phyloP scores from a whole-genome alignment of 352 stramenopile species.

The Pythium utonaiense region DNA sequence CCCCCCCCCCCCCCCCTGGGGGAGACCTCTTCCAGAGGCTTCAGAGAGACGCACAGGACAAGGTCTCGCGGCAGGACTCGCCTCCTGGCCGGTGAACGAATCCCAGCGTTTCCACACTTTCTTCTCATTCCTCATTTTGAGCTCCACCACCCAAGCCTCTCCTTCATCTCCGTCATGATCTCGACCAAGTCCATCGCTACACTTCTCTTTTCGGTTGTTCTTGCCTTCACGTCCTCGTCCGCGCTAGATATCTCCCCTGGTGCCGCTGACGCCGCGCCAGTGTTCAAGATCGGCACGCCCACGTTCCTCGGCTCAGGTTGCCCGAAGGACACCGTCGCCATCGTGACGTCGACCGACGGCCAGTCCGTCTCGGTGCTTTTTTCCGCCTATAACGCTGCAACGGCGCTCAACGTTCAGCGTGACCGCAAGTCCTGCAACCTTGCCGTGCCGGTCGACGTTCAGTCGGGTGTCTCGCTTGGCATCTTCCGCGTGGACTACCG shows the following conservation, averaged over 20 bases:
- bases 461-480: slow-evolving; percentile 22
- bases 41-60: no score
- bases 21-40: no score
- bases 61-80: no score
- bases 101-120: no score
- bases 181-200: background rate
- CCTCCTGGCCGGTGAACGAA: no score
- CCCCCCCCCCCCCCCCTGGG: no score
- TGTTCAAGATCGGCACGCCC: slow-evolving; percentile 24
- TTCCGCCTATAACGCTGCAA: slow-evolving; percentile 29
- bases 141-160: background rate
- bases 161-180: background rate
- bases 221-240: background rate
- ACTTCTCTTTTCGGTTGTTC: background rate
- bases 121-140: background rate
- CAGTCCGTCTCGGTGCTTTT: slow-evolving; percentile 37
- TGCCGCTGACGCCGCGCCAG: background rate
- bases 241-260: background rate
- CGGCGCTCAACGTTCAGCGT: slow-evolving; percentile 25
- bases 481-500: slow-evolving; percentile 48
- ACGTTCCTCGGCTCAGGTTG: slow-evolving; percentile 35
- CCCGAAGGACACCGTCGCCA: slow-evolving; percentile 25
- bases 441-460: slow-evolving; percentile 37
- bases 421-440: slow-evolving; percentile 41
- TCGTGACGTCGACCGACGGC: slow-evolving; percentile 26